Evolutionary conservation across 768 basidiomycete genomes (phyloP).

Genomic region (Lactarius hatsudake): DNA sequence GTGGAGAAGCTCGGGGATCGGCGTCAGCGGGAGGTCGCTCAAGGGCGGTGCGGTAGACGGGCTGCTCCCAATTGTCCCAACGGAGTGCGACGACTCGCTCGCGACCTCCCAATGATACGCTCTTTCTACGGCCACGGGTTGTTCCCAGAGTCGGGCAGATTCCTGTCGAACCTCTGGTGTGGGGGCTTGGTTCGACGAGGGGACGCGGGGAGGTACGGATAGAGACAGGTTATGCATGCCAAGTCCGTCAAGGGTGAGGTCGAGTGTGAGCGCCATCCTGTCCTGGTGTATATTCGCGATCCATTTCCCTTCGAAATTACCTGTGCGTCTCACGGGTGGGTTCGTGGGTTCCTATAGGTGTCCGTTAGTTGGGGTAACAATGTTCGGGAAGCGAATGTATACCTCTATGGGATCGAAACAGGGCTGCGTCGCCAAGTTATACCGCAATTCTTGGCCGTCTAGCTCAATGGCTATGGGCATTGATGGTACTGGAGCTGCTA

Average conservation of each 20-base stretch:
- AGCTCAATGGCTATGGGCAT: slow-evolving; percentile 6
- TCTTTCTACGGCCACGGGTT: neutral
- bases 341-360: neutral
- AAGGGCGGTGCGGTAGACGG: slow-evolving; percentile 18
- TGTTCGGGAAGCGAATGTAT: neutral
- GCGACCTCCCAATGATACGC: neutral
- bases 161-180: neutral
- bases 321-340: neutral
- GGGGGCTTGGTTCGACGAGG: neutral
- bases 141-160: neutral
- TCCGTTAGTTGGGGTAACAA: neutral
- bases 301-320: slow-evolving; percentile 17
- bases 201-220: neutral
- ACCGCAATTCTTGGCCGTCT: neutral
- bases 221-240: slow-evolving; percentile 11
- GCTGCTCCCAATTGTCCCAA: slow-evolving; percentile 11
- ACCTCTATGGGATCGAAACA: neutral
- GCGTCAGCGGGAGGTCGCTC: slow-evolving; percentile 25
- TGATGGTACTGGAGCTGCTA: neutral
- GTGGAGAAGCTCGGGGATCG: slow-evolving; percentile 22
- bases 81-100: slow-evolving; percentile 12
- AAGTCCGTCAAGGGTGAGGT: slow-evolving; percentile 16
- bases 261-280: slow-evolving; percentile 14
- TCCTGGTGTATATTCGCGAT: neutral
- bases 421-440: neutral